A percentile compares a stretch with the other conserved stretches of the same genome.
Evolutionary conservation across 257 asterid species (phyloP).

Genomic region (Sherardia arvensis): DNA sequence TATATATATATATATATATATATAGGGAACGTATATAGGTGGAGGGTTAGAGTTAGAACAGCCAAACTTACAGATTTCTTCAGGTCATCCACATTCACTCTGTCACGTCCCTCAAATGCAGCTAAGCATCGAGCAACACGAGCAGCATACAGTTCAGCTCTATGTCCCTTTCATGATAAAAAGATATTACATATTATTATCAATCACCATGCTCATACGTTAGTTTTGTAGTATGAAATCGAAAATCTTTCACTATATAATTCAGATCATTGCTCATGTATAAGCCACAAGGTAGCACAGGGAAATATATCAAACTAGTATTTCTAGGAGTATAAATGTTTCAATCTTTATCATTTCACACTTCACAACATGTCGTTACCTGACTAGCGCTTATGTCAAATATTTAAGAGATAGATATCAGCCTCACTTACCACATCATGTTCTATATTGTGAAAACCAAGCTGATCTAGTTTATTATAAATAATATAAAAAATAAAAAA

Average conservation of each 20-base stretch:
- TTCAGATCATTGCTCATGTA: background rate
- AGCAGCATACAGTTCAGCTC: slow-evolving; percentile 95
- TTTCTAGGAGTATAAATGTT: background rate
- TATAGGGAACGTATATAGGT: background rate
- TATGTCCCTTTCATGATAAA: slow-evolving; percentile 69
- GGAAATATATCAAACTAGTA: background rate
- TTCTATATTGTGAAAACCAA: background rate
- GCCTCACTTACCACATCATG: background rate
- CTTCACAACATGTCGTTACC: background rate
- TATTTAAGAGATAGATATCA: background rate
- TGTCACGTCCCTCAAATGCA: slow-evolving; percentile 94
- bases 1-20: too few species aligned
- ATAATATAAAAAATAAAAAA: too few species aligned
- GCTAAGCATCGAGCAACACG: slow-evolving; percentile 95
- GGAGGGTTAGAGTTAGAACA: background rate
- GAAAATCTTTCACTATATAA: background rate
- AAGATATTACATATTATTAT: background rate
- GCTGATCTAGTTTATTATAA: background rate
- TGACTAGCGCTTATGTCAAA: background rate
- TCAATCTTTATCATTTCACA: background rate
- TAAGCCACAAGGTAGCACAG: background rate
- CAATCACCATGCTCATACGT: background rate
- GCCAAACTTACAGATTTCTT: slow-evolving; percentile 84
- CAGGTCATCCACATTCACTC: slow-evolving; percentile 82
- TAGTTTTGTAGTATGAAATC: background rate